Base-by-base conservation (phyloP, 2,329 filamentous ascomycete genomes). In the Aureobasidium subglaciale region DNA sequence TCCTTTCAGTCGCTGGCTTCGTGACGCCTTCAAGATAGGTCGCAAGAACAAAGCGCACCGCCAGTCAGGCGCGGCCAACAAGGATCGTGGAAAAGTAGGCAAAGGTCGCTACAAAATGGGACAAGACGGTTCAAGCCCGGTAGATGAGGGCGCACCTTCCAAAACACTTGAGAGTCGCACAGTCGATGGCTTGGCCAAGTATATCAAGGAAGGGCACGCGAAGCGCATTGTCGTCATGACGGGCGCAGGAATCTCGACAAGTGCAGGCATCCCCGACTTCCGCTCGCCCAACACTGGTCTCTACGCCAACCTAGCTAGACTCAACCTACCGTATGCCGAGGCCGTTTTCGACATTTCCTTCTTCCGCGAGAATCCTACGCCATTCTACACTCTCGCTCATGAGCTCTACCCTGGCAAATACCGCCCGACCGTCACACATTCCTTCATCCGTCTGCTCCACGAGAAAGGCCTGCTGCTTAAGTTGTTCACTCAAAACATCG, bases 401-500 rank as follows among this genome's bases (percentile, higher is more conserved):
- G 93, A 97, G 72, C 79, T 99, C 4, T 95, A 96, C 66, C 93
- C 93, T 0, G 92, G 91, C 16, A 87, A 86, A 64, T 96, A 88
- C 73, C 79, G 85, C 55, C 93, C 93, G 0, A 99, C 93, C 1
- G 77, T 97, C 55, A 87, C 90, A 2, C 93, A 99, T 72, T 86
- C 83, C 32, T 99, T 99, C 71, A 85, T 99, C 64, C 79, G 83
- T 13, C 76, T 99, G 22, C 82, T 97, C 15, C 81, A 91, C 56
- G 76, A 84, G 58, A 96, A 95, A 72, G 83, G 82, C 4, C 75
- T 92, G 37, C 75, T 99, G 22, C 75, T 86, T 61, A 93, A 90
- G 76, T 81, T 93, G 53, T 99, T 97, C 70, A 96, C 93, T 0
- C 93, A 99, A 68, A 99, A 99, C 67, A 97, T 99, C 62, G 93